Percentiles rank a stretch among this genome's conserved stretches.
Evolutionary conservation across 371 early-diverging fungal species (phyloP).

Genomic region (Mucor lusitanicus): DNA sequence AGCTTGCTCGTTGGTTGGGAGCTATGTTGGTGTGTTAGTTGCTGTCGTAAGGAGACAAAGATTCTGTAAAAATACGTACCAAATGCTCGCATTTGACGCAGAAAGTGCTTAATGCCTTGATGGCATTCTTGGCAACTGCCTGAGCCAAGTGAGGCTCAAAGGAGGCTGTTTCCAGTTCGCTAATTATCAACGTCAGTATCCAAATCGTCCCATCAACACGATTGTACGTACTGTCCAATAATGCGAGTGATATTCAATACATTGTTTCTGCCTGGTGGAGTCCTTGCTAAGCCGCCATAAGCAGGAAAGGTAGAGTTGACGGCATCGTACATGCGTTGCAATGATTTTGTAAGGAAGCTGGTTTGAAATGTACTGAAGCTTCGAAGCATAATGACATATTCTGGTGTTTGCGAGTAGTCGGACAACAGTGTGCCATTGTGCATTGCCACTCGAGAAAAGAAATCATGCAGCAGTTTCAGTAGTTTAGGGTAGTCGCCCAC

Average conservation of each 20-base stretch:
- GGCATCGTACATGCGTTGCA: constrained; percentile 63
- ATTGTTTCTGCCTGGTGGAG: constrained; percentile 50
- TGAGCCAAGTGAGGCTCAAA: constrained; percentile 58
- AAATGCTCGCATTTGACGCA: constrained; percentile 56
- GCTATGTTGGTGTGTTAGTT: background rate
- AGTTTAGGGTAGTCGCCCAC: constrained; percentile 78
- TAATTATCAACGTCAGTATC: constrained; percentile 11
- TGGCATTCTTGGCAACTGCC: constrained; percentile 55
- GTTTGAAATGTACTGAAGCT: constrained; percentile 70
- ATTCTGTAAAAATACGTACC: constrained; percentile 8
- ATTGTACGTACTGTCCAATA: constrained; percentile 51
- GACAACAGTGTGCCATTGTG: constrained; percentile 51
- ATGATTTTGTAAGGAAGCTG: constrained; percentile 65
- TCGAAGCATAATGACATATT: constrained; percentile 67
- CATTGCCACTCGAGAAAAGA: constrained; percentile 72
- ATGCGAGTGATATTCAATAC: constrained; percentile 54
- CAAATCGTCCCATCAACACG: too few species aligned
- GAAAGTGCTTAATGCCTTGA: constrained; percentile 59
- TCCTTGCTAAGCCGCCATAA: constrained; percentile 29
- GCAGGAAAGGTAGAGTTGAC: constrained; percentile 61
- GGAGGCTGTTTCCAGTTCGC: constrained; percentile 65
- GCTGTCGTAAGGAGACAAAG: background rate
- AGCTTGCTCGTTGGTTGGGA: constrained; percentile 32
- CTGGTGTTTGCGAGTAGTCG: constrained; percentile 68
- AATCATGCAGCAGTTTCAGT: constrained; percentile 72